Conservation (phyloP, 2,329 filamentous ascomycete species). For the Fusarium robinianum region DNA sequence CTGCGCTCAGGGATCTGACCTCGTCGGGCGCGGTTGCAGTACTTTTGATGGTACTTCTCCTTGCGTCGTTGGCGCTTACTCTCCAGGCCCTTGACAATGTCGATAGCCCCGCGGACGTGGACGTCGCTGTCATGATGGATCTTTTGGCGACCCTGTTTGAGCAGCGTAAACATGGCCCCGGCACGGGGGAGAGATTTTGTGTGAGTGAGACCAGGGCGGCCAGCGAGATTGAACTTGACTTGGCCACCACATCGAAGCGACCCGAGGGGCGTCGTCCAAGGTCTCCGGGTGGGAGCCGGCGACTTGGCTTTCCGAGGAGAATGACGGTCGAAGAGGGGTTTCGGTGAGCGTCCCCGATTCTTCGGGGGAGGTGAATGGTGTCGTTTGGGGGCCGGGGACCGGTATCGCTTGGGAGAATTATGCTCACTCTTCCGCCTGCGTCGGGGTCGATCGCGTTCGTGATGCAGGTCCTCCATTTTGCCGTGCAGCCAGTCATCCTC, state of each 20-base stretch:
- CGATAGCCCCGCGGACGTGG: slow-evolving; percentile 89
- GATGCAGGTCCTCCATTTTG: slow-evolving; percentile 67
- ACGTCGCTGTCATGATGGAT: slow-evolving; percentile 49
- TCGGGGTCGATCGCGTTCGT: slow-evolving; percentile 58
- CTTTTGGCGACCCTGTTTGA: slow-evolving; percentile 50
- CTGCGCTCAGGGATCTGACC: slow-evolving; percentile 64
- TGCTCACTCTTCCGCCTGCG: slow-evolving; percentile 56
- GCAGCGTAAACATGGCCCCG: slow-evolving; percentile 68
- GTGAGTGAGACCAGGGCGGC: slow-evolving; percentile 69
- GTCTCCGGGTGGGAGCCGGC: slow-evolving; percentile 69
- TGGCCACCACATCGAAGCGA: slow-evolving; percentile 49
- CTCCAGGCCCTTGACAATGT: slow-evolving; percentile 96
- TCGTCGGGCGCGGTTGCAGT: slow-evolving; percentile 81
- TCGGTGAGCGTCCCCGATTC: slow-evolving; percentile 54
- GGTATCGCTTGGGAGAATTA: slow-evolving; percentile 50
- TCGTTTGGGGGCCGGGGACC: slow-evolving; percentile 49
- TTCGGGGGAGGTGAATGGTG: slow-evolving; percentile 46
- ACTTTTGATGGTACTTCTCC: slow-evolving; percentile 90
- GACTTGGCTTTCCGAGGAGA: slow-evolving; percentile 74
- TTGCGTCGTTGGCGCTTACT: slow-evolving; percentile 90
- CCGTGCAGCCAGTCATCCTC: slow-evolving; percentile 72
- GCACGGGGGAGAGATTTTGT: slow-evolving; percentile 88
- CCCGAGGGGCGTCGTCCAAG: slow-evolving; percentile 42
- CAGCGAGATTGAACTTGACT: slow-evolving; percentile 46
- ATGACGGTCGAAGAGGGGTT: slow-evolving; percentile 64